Base-by-base conservation (phyloP, 1,139 yeast species). In the Sugiyamaella novakii region DNA sequence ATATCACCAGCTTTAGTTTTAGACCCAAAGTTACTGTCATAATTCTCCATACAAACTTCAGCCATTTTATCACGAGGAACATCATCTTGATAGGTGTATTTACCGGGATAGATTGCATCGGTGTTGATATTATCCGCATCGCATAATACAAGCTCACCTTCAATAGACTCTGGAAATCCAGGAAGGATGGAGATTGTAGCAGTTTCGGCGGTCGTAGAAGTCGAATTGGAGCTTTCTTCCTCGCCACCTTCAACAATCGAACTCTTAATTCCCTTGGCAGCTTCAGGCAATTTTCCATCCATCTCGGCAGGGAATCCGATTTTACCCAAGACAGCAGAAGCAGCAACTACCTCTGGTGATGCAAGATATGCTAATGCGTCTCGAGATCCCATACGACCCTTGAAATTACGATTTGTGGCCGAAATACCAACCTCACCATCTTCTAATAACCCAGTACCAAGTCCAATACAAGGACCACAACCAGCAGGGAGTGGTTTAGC, bases 391-490 rank as follows among this genome's bases (percentile, higher is more conserved):
- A 92, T 92, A 74, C 99, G 83, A 51, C 99, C 99, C 73, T 94
- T 94, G 77, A 92, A 92, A 70, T 92, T 92, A 74, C 99, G 82
- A 74, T 92, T 92, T 6, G 98, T 94, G 51, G 98, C 98, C 58
- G 96, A 87, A 63, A 92, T 94, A 56, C 99, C 98, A 51, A 94
- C 95, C 69, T 92, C 97, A 39, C 98, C 98, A 41, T 88, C 92
- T 69, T 92, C 83, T 60, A 92, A 76, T 55, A 92, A 75, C 46
- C 99, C 99, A 31, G 94, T 78, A 54, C 99, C 99, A 51, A 92
- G 77, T 38, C 99, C 99, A 64, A 92, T 92, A 74, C 99, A 92
- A 31, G 99, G 99, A 43, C 99, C 99, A 73, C 99, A 92, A 19
- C 99, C 99, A 15, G 98, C 96, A 14, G 98, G 98, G 60, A 92